Percentiles rank a stretch among this genome's conserved stretches.
These are phyloP conservation scores for Cardiospermum halicacabum DNA, from an alignment of 345 rosid genomes.

Conservation along the genomic window DNA sequence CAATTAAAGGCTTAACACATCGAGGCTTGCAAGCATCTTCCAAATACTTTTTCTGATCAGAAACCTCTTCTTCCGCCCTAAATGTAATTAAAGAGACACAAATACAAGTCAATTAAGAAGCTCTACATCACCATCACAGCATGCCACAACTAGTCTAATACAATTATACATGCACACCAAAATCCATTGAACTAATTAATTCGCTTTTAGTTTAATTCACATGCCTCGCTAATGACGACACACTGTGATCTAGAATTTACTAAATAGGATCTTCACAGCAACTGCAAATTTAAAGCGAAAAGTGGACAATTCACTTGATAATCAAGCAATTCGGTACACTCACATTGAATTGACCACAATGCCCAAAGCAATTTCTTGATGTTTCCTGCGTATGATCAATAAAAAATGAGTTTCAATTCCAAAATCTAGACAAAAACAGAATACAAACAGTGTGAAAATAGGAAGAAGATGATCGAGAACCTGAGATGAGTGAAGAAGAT, in stretches of 20 bases:
- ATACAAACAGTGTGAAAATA: neutral
- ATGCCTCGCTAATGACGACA: neutral
- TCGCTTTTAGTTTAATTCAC: neutral
- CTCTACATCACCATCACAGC: neutral
- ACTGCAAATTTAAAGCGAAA: neutral
- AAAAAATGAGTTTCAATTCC: neutral
- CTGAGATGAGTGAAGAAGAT: neutral
- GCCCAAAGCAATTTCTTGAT: neutral
- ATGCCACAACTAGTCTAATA: too few relatives aligned
- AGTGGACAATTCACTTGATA: neutral
- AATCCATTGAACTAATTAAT: neutral
- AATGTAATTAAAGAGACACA: slow-evolving; percentile 1
- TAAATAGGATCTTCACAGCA: neutral
- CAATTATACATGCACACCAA: neutral
- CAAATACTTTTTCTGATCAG: slow-evolving; percentile 48
- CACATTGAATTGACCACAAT: slow-evolving; percentile 4
- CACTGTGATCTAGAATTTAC: neutral
- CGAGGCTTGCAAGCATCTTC: slow-evolving; percentile 49
- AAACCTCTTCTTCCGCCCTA: slow-evolving; percentile 54
- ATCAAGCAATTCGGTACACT: neutral
- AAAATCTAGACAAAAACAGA: neutral
- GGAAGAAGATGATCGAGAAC: neutral
- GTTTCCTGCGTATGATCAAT: neutral
- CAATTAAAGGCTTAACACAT: slow-evolving; percentile 49
- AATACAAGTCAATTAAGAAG: neutral